phyloP scores from a whole-genome alignment of 2,329 filamentous ascomycete genomes.

The Alternaria alternata region DNA sequence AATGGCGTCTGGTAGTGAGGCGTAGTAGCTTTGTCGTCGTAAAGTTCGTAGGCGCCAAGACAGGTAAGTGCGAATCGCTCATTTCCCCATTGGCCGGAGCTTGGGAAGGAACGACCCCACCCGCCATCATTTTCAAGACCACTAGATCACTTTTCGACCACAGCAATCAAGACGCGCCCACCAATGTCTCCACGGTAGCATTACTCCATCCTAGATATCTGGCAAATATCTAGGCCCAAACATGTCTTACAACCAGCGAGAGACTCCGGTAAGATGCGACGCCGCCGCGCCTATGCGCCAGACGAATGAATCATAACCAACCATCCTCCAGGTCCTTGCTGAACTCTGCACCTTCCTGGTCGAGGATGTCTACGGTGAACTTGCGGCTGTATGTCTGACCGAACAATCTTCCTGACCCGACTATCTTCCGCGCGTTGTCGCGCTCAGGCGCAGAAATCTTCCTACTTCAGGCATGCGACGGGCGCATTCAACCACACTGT shows the following conservation, averaged over 20 bases:
- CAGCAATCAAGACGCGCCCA: neutral
- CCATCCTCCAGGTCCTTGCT: slow-evolving; percentile 70
- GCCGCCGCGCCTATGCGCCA: slow-evolving; percentile 6
- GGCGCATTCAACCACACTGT: slow-evolving; percentile 11
- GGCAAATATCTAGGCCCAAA: slow-evolving; percentile 44
- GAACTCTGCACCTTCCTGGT: slow-evolving; percentile 92
- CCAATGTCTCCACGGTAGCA: slow-evolving; percentile 47
- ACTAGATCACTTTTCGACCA: neutral
- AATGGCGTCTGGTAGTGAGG: slow-evolving; percentile 30
- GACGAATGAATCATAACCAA: slow-evolving; percentile 53
- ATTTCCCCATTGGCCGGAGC: slow-evolving; percentile 20
- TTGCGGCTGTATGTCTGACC: slow-evolving; percentile 74
- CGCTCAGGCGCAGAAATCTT: neutral
- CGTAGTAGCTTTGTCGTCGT: neutral
- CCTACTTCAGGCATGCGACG: slow-evolving; percentile 9
- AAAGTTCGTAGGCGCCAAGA: slow-evolving; percentile 22
- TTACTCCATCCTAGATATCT: slow-evolving; percentile 41
- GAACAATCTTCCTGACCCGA: no score
- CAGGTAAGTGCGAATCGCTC: slow-evolving; percentile 17
- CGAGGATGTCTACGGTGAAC: slow-evolving; percentile 87
- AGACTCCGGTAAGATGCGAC: slow-evolving; percentile 45
- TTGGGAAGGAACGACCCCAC: slow-evolving; percentile 11
- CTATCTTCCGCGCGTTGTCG: neutral
- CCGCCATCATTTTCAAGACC: slow-evolving; percentile 11
- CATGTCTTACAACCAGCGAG: slow-evolving; percentile 49